Evolutionary conservation across 2,329 filamentous ascomycete genomes (phyloP).

Genomic region (Bisporella sp.): DNA sequence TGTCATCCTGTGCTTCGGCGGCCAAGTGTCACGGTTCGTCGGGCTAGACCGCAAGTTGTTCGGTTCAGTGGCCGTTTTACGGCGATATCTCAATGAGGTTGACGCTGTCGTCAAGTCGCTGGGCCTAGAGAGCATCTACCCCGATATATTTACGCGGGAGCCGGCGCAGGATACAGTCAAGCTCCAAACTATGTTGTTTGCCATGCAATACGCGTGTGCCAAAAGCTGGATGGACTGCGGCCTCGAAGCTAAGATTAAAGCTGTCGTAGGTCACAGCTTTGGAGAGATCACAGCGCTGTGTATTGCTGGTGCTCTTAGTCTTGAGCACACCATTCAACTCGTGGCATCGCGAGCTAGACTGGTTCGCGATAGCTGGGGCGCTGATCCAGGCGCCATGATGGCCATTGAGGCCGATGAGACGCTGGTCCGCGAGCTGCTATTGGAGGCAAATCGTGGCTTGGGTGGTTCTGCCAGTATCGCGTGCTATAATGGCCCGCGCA

Average conservation of each 20-base stretch:
- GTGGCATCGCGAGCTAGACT: conserved; percentile 27
- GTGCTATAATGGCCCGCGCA: conserved; percentile 28
- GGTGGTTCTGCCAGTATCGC: conserved; percentile 20
- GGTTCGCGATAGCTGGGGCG: conserved; percentile 28
- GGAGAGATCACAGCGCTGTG: conserved; percentile 31
- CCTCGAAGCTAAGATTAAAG: background rate
- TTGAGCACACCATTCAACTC: conserved; percentile 27
- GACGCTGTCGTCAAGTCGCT: conserved; percentile 1
- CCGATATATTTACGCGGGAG: conserved; percentile 5
- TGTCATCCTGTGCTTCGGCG: conserved; percentile 30
- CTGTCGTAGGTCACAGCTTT: conserved; percentile 31
- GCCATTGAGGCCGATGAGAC: conserved; percentile 15
- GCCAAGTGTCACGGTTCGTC: conserved; percentile 5
- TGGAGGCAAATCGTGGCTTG: background rate
- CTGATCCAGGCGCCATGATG: conserved; percentile 31
- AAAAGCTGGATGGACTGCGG: conserved; percentile 14
- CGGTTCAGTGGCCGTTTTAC: conserved; percentile 1
- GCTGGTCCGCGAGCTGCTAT: conserved; percentile 15
- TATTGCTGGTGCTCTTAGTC: conserved; percentile 26
- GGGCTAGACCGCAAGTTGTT: conserved; percentile 3
- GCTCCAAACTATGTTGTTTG: conserved; percentile 9
- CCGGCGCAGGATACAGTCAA: conserved; percentile 6
- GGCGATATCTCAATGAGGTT: conserved; percentile 7
- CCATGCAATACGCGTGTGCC: conserved; percentile 13
- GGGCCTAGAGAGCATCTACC: conserved; percentile 9